Conservation (phyloP, 306 rosid genomes). For the Medicago truncatula region DNA sequence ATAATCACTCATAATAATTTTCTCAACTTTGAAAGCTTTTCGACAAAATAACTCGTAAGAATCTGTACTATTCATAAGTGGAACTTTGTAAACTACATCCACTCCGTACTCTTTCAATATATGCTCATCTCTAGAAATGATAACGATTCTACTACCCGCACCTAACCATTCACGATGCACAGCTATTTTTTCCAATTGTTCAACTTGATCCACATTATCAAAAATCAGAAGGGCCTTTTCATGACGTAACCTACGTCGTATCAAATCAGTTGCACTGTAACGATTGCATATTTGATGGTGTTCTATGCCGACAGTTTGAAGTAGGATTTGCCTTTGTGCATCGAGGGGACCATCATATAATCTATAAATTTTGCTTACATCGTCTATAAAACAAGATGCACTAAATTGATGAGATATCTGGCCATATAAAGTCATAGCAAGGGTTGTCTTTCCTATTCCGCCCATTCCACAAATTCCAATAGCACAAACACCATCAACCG, state of each 20-base stretch:
- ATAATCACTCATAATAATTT: not conserved
- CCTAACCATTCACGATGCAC: not conserved
- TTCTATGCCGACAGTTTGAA: not conserved
- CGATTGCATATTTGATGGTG: not conserved
- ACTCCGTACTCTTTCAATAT: slow-evolving; percentile 11
- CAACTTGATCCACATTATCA: slow-evolving; percentile 16
- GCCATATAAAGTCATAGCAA: not conserved
- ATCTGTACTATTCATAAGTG: not conserved
- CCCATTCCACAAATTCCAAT: slow-evolving; percentile 38
- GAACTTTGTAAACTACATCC: not conserved
- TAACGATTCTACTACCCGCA: slow-evolving; percentile 33
- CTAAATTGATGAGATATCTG: not conserved
- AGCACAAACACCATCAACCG: slow-evolving; percentile 15
- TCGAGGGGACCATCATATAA: not conserved
- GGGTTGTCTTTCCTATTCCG: slow-evolving; percentile 42
- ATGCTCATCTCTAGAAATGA: slow-evolving; percentile 35
- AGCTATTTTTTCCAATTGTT: slow-evolving; percentile 20
- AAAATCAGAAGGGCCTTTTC: slow-evolving; percentile 1
- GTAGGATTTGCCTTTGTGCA: not conserved
- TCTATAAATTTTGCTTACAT: not conserved
- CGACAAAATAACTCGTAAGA: slow-evolving; percentile 25
- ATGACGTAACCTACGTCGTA: not conserved
- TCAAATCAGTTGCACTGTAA: not conserved
- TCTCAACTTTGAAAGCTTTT: slow-evolving; percentile 32
- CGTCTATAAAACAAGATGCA: slow-evolving; percentile 14